A percentile compares a stretch with the other conserved stretches of the same genome.
phyloP scores from a whole-genome alignment of 768 basidiomycete genomes.

The Naganishia randhawae region DNA sequence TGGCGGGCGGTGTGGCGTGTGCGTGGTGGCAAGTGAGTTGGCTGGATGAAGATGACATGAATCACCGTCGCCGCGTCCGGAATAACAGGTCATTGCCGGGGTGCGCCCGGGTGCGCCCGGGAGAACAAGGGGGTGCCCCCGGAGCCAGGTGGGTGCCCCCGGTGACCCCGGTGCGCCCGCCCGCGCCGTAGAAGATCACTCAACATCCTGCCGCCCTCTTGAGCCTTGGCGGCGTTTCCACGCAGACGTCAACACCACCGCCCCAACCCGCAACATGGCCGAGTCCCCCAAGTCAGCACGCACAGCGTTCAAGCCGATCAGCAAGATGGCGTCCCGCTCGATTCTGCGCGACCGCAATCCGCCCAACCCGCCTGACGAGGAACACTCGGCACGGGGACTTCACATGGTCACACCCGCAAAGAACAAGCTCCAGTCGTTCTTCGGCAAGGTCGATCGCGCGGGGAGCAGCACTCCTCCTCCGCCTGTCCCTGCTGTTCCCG shows the following conservation, averaged over 20 bases:
- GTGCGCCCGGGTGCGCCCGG: too few relatives aligned
- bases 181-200: background rate
- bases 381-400: background rate
- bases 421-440: conserved; percentile 3
- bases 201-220: background rate
- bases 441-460: conserved; percentile 9
- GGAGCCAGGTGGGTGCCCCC: too few relatives aligned
- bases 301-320: conserved; percentile 24
- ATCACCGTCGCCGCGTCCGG: too few relatives aligned
- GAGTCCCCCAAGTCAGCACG: conserved; percentile 23
- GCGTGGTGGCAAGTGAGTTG: too few relatives aligned
- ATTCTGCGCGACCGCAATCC: conserved; percentile 14
- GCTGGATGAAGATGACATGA: too few relatives aligned
- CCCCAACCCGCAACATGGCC: background rate
- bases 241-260: background rate
- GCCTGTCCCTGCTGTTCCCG: background rate
- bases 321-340: conserved; percentile 23
- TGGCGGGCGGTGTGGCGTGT: background rate
- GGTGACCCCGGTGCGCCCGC: background rate
- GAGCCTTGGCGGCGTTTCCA: background rate
- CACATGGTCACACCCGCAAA: conserved; percentile 28
- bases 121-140: too few relatives aligned
- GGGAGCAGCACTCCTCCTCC: conserved; percentile 15
- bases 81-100: too few relatives aligned
- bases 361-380: background rate